phyloP scores from a whole-genome alignment of 2,329 filamentous ascomycete species.

The Trichoderma sp. region DNA sequence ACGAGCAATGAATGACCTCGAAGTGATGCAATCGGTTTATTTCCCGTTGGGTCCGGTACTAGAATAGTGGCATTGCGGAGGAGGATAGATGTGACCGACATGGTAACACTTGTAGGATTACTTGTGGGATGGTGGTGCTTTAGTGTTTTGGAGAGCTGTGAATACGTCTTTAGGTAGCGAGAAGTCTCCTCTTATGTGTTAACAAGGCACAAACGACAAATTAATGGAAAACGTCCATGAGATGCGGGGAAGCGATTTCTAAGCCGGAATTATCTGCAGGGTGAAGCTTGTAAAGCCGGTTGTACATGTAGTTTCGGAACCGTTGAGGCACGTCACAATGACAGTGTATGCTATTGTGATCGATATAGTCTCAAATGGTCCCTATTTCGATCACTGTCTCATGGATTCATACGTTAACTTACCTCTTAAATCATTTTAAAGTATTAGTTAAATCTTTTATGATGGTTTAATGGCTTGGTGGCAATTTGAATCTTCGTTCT shows the following conservation, averaged over 20 bases:
- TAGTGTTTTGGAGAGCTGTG: neutral
- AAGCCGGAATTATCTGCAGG: neutral
- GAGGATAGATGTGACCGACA: conserved; percentile 1
- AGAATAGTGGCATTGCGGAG: conserved; percentile 13
- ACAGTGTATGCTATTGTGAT: neutral
- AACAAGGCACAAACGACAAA: neutral
- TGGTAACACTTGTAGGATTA: neutral
- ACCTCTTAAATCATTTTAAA: fast-evolving
- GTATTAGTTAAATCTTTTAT: fast-evolving
- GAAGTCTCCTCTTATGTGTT: neutral
- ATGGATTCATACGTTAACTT: neutral
- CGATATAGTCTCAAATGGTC: neutral
- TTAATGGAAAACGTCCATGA: neutral
- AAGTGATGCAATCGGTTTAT: neutral
- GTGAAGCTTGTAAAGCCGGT: neutral
- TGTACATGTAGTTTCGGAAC: neutral
- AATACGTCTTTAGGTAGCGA: too few species aligned
- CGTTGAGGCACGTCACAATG: neutral
- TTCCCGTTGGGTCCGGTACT: neutral
- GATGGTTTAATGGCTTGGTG: neutral
- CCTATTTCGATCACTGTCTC: fast-evolving
- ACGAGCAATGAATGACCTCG: neutral
- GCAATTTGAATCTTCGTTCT: neutral
- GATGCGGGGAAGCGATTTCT: neutral
- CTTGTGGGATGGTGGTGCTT: neutral